Percentiles rank a stretch among this genome's conserved stretches.
These are phyloP conservation scores for Fusarium transvaalense DNA, from an alignment of 2,329 filamentous ascomycete species.

Conservation along the genomic window DNA sequence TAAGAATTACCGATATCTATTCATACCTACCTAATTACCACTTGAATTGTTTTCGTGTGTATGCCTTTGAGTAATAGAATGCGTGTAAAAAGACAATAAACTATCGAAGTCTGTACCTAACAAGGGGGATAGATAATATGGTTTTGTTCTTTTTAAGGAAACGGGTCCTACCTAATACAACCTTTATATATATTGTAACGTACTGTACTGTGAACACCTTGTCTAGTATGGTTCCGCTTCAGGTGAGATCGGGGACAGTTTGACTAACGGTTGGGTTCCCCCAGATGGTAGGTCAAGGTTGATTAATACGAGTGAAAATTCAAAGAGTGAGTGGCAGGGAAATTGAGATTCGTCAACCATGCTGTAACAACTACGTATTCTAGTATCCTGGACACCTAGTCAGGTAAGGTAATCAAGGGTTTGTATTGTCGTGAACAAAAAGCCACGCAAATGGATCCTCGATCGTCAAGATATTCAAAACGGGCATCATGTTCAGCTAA, in stretches of 20 bases:
- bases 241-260: conserved; percentile 47
- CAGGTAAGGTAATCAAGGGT: not conserved
- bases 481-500: conserved; percentile 19
- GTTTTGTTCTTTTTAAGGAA: conserved; percentile 43
- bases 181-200: conserved; percentile 13
- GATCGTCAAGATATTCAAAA: conserved; percentile 18
- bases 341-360: conserved; percentile 7
- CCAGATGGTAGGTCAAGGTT: conserved; percentile 44
- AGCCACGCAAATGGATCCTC: not conserved
- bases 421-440: not conserved
- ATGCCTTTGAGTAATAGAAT: conserved; percentile 14
- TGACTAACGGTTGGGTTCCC: conserved; percentile 41
- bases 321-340: conserved; percentile 27
- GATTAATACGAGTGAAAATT: conserved; percentile 36
- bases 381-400: not conserved
- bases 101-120: not conserved
- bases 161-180: conserved; percentile 39
- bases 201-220: conserved; percentile 15
- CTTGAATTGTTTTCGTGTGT: conserved; percentile 17
- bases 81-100: conserved; percentile 19
- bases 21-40: not conserved
- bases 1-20: not conserved
- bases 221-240: conserved; percentile 46
- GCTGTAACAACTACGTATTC: not conserved
- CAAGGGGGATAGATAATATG: conserved; percentile 23